Evolutionary conservation across 1,284 basidiomycete species (phyloP), one percentile per base, ranked within the genome.

Genomic region (Moniliophthora roreri): DNA sequence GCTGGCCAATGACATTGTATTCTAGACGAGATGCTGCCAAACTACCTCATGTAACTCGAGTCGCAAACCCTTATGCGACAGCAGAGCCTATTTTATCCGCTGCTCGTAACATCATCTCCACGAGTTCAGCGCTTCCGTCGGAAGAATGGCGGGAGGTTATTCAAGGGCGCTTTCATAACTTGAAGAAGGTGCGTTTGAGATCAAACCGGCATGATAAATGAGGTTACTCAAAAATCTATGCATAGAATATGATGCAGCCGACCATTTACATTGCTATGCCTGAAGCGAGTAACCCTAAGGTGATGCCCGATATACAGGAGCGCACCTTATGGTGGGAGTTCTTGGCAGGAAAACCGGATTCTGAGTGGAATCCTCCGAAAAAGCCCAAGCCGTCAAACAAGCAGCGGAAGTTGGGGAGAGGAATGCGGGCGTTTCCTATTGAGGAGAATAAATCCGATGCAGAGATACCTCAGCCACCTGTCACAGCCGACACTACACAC

Each of bases 281-380:
- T 39, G 55, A 64, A 44, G 51, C 60, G 16, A 54, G 58, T 26
- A 47, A 52, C 36, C 66, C 55, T 26, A 77, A 69, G 55, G 52
- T 76, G 32, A 77, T 89, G 58, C 88, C 89, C 18, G 84, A 87
- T 47, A 84, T 78, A 64, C 83, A 80, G 63, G 81, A 87, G 52
- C 76, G 88, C 50, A 85, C 88, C 59, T 67, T 73, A 15, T 91
- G 88, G 89, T 91, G 89, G 89, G 77, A 77, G n/a, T 91, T 85
- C 59, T 67, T 91, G 2, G 69, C 80, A 40, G 89, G 89, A 23
- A 73, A 75, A 58, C 83, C 87, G n/a, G 79, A 83, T 61, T 75
- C 74, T 39, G 80, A 80, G 44, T 90, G 88, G 88, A 78, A 78
- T 63, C 74, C 78, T 34, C 73, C 78, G 16, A 82, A 78, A 65